phyloP scores from a whole-genome alignment of 1,284 basidiomycete species.

The Ganoderma lingzhi region DNA sequence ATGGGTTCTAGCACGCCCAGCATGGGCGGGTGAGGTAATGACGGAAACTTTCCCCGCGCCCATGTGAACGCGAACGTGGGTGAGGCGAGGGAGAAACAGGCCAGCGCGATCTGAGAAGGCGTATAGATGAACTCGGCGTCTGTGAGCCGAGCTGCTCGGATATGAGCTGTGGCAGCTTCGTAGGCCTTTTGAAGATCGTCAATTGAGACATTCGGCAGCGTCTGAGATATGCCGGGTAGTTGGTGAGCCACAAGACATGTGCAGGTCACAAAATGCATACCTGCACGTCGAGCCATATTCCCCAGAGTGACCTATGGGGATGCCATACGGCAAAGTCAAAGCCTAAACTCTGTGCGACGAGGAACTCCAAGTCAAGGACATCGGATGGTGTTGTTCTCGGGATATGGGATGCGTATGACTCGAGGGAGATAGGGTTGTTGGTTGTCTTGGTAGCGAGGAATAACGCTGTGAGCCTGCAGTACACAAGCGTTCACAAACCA shows the following conservation, averaged over 20 bases:
- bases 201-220: constrained; percentile 53
- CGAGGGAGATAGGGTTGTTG: constrained; percentile 90
- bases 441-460: constrained; percentile 98
- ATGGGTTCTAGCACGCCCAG: constrained; percentile 59
- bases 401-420: constrained; percentile 83
- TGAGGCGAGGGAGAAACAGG: constrained; percentile 75
- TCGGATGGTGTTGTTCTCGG: constrained; percentile 82
- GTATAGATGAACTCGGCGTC: constrained; percentile 93
- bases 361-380: constrained; percentile 93
- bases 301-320: constrained; percentile 89
- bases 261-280: constrained; percentile 49
- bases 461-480: constrained; percentile 87
- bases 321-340: constrained; percentile 97
- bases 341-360: constrained; percentile 90
- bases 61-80: constrained; percentile 71
- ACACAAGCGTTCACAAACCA: neutral
- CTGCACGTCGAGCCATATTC: constrained; percentile 92
- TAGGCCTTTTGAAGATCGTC: constrained; percentile 59
- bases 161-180: constrained; percentile 65
- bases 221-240: constrained; percentile 63
- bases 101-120: constrained; percentile 94
- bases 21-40: constrained; percentile 32
- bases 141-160: constrained; percentile 83
- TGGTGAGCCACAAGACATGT: neutral
- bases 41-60: constrained; percentile 60